phyloP scores from a whole-genome alignment of 148 eudicot species.

The Chenopodium formosanum region DNA sequence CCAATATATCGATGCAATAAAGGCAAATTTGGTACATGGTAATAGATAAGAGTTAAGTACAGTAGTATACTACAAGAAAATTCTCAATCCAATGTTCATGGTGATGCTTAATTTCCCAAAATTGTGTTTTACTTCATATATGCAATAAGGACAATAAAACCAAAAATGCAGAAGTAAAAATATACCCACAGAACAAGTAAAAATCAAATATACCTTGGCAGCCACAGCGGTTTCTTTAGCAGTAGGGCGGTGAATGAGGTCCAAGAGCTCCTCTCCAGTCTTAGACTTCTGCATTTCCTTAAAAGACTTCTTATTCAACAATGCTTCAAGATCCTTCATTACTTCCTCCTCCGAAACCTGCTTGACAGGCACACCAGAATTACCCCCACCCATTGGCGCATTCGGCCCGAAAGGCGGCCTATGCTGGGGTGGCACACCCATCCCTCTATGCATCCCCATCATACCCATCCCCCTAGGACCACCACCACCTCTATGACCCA shows the following conservation, averaged over 20 bases:
- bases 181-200: neutral
- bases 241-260: slow-evolving; percentile 88
- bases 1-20: too few species aligned
- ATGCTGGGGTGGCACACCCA: slow-evolving; percentile 66
- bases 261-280: slow-evolving; percentile 90
- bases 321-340: slow-evolving; percentile 78
- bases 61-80: too few species aligned
- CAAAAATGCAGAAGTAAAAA: neutral
- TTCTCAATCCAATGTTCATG: too few species aligned
- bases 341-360: slow-evolving; percentile 74
- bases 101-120: too few species aligned
- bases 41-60: too few species aligned
- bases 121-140: neutral
- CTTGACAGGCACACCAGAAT: slow-evolving; percentile 32
- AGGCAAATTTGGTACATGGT: too few species aligned
- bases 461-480: slow-evolving; percentile 54
- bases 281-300: slow-evolving; percentile 87
- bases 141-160: neutral
- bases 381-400: slow-evolving; percentile 35
- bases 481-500: slow-evolving; percentile 61
- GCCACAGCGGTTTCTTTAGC: slow-evolving; percentile 87
- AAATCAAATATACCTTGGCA: slow-evolving; percentile 48
- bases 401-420: slow-evolving; percentile 49
- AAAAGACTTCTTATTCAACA: slow-evolving; percentile 79
- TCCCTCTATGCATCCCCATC: slow-evolving; percentile 61